Base-by-base conservation (phyloP, 441 rosid genomes). In the Populus hybrid region DNA sequence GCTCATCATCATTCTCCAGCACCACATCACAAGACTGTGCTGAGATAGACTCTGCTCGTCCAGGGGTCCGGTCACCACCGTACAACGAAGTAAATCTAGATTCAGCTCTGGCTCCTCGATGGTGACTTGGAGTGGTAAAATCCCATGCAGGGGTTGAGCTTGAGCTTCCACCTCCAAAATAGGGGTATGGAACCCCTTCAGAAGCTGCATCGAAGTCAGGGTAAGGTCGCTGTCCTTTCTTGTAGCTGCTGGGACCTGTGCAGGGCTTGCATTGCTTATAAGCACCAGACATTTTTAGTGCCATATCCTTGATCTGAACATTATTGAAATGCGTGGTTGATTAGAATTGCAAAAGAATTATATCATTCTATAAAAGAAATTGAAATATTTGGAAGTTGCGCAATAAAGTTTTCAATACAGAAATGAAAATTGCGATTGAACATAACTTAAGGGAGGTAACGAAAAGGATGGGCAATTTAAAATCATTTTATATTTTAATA, bases 121-220 rank as follows among this genome's bases (percentile, higher is more conserved):
- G 85, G 72, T 81, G 90, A 71, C 87, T 70, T 2, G 87, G 38
- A 65, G 80, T 84, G 0, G 94, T 87, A 76, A 96, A 97, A 85
- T 97, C 99, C 99, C 99, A 97, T 67, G 98, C 98, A 28, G 99
- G 98, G 3, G 99, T 97, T 23, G 98, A 94, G 79, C 91, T 89
- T 0, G 97, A 83, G 85, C 98, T 96, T 73, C 91, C 97, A 11
- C 88, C 92, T 72, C 86, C 95, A 53, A 85, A 82, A 83, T 89
- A 95, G 35, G 94, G 93, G 65, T 90, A 93, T 0, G 96, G 94
- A 76, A 83, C 91, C 36, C 95, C 94, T 83, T 93, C 98, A 19
- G 97, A 93, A 79, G 89, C 91, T 9, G 86, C 81, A 75, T 94
- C 98, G 19, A 82, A 91, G 78, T 95, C 98, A 0, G 96, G 94